Base-by-base conservation (phyloP, 805 yeast species). In the Isabelozyma heimii region DNA sequence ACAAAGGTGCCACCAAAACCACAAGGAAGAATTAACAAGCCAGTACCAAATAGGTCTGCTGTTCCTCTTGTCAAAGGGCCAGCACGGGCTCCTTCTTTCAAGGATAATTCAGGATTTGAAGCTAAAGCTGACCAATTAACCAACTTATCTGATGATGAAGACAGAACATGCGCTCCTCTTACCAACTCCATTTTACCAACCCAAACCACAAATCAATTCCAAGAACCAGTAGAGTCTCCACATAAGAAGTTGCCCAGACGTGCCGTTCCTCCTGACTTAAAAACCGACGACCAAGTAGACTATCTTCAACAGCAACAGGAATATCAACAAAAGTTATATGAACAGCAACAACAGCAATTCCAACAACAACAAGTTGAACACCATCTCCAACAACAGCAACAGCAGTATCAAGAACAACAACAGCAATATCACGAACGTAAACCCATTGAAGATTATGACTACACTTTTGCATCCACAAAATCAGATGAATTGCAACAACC, bases 1-100 rank as follows among this genome's bases (percentile, higher is more conserved):
- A 84, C 97, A 2, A 68, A 67, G 47, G 55, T 59, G 17, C 69
- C 63, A 14, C 47, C 51, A 5, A 50, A 57, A 27, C 52, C 56
- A 33, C 43, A 45, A 3, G 24, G 24, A 20, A 20, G 24, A 20
- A 20, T 20, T 20, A 17, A 4, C 52, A 15, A 44, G 30, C 26
- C 45, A 37, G 24, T 20, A 20, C 40, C 50, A 43, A n/a, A 44
- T 13, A 17, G 38, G 38, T 24, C 37, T 37, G 39, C 44, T 30
- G 35, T 6, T 20, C 6, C 24, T 20, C 6, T 20, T 5, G 38
- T 42, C 16, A 47, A 40, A 42, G 15, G 24, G 3, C 43, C 48
- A 20, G 24, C 24, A 5, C 24, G 24, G 6, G 24, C 24, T 20
- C 24, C 24, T 20, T 20, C 24, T 33, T 33, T n/a, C 37, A 16